Conservation (phyloP, 1,284 basidiomycete species). For the Hymenochaete sp. region DNA sequence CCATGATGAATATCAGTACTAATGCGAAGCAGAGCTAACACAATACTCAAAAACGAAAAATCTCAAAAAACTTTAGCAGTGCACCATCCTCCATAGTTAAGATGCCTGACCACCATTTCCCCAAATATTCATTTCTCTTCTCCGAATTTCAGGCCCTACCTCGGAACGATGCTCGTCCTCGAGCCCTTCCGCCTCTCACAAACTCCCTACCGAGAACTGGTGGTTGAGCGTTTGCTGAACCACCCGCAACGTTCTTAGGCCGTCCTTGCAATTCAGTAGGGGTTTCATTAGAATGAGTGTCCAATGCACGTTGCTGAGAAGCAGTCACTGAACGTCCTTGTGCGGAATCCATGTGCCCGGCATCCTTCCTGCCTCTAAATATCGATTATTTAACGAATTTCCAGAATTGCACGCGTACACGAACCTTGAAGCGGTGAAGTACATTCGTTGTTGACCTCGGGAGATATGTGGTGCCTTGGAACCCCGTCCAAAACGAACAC, state of each 20-base stretch:
- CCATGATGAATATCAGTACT: no score
- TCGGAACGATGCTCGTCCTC: slow-evolving; percentile 1
- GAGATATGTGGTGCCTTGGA: slow-evolving; percentile 26
- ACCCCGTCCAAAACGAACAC: slow-evolving; percentile 64
- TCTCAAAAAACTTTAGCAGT: background rate
- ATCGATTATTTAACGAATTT: no score
- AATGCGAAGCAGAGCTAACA: slow-evolving; percentile 1
- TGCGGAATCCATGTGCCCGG: no score
- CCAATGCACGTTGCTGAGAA: background rate
- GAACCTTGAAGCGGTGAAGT: background rate
- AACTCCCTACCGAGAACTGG: slow-evolving; percentile 3
- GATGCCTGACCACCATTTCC: no score
- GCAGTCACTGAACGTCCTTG: background rate
- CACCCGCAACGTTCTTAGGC: background rate
- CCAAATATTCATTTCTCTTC: no score
- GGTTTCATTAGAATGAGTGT: background rate
- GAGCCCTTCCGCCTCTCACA: slow-evolving; percentile 9
- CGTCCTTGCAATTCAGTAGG: background rate
- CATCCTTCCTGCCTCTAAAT: no score
- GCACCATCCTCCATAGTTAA: no score
- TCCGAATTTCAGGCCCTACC: slow-evolving; percentile 6
- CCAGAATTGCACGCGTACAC: slow-evolving; percentile 1
- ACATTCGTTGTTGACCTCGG: slow-evolving; percentile 5
- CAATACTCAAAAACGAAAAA: slow-evolving; percentile 7
- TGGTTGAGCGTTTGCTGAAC: background rate